Conservation (phyloP, 805 yeast species). For the Saturnispora serradocipensis region DNA sequence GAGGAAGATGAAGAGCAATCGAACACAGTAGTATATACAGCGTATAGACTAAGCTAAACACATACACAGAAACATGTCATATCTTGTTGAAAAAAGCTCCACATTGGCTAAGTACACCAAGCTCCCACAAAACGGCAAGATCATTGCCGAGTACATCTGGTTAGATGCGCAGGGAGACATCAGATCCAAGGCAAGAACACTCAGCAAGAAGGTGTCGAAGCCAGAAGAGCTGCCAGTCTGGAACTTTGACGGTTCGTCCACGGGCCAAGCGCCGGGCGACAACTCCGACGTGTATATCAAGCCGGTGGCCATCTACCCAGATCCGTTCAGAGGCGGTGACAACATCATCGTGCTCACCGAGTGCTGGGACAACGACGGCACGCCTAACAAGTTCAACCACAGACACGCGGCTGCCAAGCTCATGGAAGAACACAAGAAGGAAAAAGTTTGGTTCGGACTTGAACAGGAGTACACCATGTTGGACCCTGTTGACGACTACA, state of each 20-base stretch:
- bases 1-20: not conserved
- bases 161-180: constrained; percentile 85
- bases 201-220: constrained; percentile 54
- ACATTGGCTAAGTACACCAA: constrained; percentile 75
- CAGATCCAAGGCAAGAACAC: constrained; percentile 92
- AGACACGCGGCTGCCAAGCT: constrained; percentile 94
- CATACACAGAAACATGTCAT: constrained; percentile 6
- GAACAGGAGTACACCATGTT: constrained; percentile 98
- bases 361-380: constrained; percentile 98
- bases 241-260: constrained; percentile 99
- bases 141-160: constrained; percentile 97
- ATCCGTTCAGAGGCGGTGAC: constrained; percentile 97
- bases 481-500: constrained; percentile 72
- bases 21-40: not conserved
- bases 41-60: not conserved
- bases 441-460: constrained; percentile 92
- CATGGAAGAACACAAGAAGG: constrained; percentile 81
- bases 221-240: constrained; percentile 93
- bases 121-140: constrained; percentile 75
- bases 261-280: constrained; percentile 97
- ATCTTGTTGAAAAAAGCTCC: constrained; percentile 54
- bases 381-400: constrained; percentile 98
- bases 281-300: constrained; percentile 92
- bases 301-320: constrained; percentile 92
- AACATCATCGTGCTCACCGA: constrained; percentile 91